Base-by-base conservation (phyloP, 73 alveolate species). In the Tetrahymena thermophila region DNA sequence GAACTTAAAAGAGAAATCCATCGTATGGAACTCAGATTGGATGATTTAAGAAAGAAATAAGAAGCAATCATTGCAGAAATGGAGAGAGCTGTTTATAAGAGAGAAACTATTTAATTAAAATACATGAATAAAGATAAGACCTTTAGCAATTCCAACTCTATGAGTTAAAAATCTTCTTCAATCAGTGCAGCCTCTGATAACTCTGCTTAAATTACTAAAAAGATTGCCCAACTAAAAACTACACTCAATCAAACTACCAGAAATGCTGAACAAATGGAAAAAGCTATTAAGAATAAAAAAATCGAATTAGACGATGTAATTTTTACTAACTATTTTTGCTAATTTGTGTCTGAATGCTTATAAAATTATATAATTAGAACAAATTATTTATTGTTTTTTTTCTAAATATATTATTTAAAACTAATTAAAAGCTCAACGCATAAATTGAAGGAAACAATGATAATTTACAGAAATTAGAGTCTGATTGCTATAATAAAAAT, bases 21-120 rank as follows among this genome's bases (percentile, higher is more conserved):
- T 97, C 98, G 99, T 97, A 99, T 98, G 99, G 99, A 99, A 96
- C 97, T 99, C 55, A 98, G 98, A 95, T 97, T 97, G 93, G 99
- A 98, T 94, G 97, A 97, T 34, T 96, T 98, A 56, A 97, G 98
- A 95, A 98, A 98, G 95, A 98, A 97, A 56, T 98, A 99, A 97
- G 99, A 98, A 94, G 96, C 98, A 93, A 98, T 99, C 95, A 99
- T 99, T 10, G 98, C 98, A 94, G 99, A 98, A 93, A 99, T 99
- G 99, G 99, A 98, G 95, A 98, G 99, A 96, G 99, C 99, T 28
- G 99, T 99, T 7, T 98, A 96, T 96, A 98, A 99, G 96, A 98
- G 99, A 97, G 99, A 98, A 94, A 98, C 99, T 85, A 99, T 99
- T 37, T 98, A 99, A 96, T 97, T 99, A 34, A 98, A 99, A 96